Evolutionary conservation across 139 green algal species (phyloP).

Genomic region (Zygnema cylindricum): DNA sequence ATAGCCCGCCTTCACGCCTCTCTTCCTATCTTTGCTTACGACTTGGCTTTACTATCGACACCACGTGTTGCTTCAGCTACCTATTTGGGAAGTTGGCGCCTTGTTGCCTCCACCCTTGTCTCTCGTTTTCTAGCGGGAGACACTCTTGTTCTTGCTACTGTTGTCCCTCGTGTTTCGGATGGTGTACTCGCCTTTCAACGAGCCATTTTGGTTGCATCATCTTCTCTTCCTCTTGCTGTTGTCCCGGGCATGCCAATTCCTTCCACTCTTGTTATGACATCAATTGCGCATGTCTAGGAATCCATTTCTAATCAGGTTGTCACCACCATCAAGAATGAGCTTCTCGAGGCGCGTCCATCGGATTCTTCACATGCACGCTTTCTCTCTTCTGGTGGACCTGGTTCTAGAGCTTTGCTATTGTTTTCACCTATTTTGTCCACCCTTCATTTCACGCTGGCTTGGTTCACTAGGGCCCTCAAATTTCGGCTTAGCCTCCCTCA

Average conservation of each 20-base stretch:
- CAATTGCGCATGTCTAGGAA: no score
- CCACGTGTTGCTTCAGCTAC: no score
- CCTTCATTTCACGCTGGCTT: no score
- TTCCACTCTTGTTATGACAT: no score
- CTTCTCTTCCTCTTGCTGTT: background rate
- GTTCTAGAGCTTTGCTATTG: background rate
- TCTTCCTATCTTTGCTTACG: background rate
- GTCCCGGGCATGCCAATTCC: background rate
- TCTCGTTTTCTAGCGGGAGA: background rate
- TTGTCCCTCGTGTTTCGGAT: no score
- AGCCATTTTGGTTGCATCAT: background rate
- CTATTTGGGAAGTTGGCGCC: no score
- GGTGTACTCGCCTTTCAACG: no score
- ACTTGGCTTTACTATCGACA: background rate
- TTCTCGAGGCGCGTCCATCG: background rate
- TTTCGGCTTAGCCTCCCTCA: no score
- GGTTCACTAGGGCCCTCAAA: no score
- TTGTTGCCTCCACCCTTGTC: no score
- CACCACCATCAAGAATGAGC: background rate
- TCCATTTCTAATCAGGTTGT: no score
- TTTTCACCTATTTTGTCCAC: background rate
- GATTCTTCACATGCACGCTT: no score
- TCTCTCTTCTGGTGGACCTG: background rate
- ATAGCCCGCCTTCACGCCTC: slow-evolving; percentile 35
- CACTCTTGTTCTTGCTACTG: background rate